Percentiles rank a stretch among this genome's conserved stretches.
These are phyloP conservation scores for Auricularia sp. DNA, from an alignment of 768 basidiomycete species.

Conservation along the genomic window DNA sequence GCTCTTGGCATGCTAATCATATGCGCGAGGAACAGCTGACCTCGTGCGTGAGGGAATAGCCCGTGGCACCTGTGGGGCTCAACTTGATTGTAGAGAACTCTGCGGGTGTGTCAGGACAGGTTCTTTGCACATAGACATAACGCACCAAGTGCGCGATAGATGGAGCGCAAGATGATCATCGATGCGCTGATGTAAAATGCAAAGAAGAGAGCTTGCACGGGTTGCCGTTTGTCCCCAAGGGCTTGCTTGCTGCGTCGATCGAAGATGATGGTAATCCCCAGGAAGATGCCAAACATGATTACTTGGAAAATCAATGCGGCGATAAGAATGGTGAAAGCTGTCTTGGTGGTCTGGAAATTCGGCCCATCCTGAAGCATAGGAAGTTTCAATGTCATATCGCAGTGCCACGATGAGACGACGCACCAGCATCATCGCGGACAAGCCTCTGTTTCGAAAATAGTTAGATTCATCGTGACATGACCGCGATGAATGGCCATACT, in stretches of 20 bases:
- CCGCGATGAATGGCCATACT: not conserved
- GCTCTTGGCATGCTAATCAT: too few relatives aligned
- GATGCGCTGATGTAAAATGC: conserved; percentile 7
- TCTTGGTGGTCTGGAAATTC: not conserved
- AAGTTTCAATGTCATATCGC: not conserved
- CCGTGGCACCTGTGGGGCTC: not conserved
- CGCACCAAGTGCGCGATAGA: conserved; percentile 8
- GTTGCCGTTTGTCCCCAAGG: not conserved
- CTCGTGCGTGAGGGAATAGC: conserved; percentile 8
- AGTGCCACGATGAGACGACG: too few relatives aligned
- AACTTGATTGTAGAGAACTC: conserved; percentile 9
- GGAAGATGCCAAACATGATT: conserved; percentile 5
- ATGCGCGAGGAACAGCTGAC: too few relatives aligned
- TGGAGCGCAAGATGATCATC: conserved; percentile 5
- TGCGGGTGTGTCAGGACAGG: not conserved
- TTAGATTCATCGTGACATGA: not conserved
- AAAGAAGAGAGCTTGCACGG: conserved; percentile 5
- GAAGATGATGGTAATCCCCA: conserved; percentile 1
- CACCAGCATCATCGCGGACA: too few relatives aligned
- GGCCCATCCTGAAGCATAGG: not conserved
- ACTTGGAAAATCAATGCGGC: conserved; percentile 8
- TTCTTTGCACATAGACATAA: not conserved
- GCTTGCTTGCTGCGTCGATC: not conserved
- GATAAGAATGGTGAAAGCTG: conserved; percentile 5
- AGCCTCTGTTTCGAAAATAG: too few relatives aligned